Percentiles rank a stretch among this genome's conserved stretches.
Evolutionary conservation across 2,329 filamentous ascomycete species (phyloP).

Genomic region (Raffaelea albimanens): DNA sequence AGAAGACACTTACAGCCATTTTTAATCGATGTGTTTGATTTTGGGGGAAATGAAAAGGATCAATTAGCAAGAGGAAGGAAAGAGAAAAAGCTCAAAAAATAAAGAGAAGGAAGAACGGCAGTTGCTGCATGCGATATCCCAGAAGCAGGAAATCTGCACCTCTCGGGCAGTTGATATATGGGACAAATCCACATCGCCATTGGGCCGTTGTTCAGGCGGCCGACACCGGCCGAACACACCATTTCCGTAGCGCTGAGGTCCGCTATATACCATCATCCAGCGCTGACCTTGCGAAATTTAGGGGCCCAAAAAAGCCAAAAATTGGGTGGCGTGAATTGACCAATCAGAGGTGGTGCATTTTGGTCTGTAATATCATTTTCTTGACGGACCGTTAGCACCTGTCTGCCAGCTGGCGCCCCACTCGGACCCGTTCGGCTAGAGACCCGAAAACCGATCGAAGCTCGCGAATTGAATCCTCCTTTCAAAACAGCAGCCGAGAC

Average conservation of each 20-base stretch:
- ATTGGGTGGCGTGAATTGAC: not conserved
- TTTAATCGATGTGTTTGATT: not conserved
- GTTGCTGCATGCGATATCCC: too few relatives aligned
- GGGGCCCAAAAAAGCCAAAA: not conserved
- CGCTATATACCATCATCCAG: slow-evolving; percentile 5
- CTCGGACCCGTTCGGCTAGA: not conserved
- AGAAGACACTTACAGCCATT: not conserved
- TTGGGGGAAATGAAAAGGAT: not conserved
- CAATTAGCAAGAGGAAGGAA: too few relatives aligned
- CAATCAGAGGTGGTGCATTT: slow-evolving; percentile 5
- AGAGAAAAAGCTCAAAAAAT: too few relatives aligned
- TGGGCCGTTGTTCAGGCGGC: not conserved
- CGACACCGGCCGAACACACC: not conserved
- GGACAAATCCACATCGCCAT: too few relatives aligned
- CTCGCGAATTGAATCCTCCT: too few relatives aligned
- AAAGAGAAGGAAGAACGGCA: too few relatives aligned
- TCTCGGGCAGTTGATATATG: too few relatives aligned
- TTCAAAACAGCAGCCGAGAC: too few relatives aligned
- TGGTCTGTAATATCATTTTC: slow-evolving; percentile 1
- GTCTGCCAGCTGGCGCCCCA: slow-evolving; percentile 8
- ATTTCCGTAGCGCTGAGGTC: not conserved
- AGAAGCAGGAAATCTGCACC: too few relatives aligned
- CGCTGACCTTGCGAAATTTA: not conserved
- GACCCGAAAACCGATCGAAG: too few relatives aligned
- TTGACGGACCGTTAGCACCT: not conserved